Conservation (phyloP, 768 basidiomycete genomes). For the Agrocybe chaxingu region DNA sequence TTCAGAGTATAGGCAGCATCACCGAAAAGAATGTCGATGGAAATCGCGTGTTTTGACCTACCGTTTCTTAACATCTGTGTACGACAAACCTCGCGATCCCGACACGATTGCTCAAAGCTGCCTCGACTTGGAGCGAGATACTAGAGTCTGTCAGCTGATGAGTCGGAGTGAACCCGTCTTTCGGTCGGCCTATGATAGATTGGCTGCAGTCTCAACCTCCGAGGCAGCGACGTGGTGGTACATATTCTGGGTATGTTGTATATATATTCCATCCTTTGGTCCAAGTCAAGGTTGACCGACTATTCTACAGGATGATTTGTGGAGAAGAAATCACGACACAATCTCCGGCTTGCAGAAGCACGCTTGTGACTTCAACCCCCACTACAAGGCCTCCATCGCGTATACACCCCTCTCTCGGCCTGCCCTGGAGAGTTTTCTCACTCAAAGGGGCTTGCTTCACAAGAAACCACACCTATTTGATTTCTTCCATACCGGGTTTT, state of each 20-base stretch:
- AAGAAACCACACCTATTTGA: conserved; percentile 38
- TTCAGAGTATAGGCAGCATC: conserved; percentile 47
- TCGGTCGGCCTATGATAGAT: conserved; percentile 48
- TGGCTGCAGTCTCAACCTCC: conserved; percentile 43
- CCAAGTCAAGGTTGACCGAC: background rate
- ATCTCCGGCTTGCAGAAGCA: conserved; percentile 46
- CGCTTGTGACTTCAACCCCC: conserved; percentile 64
- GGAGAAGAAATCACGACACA: conserved; percentile 65
- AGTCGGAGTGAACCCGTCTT: conserved; percentile 42
- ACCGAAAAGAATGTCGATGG: conserved; percentile 41
- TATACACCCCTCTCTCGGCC: conserved; percentile 66
- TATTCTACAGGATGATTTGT: conserved; percentile 62
- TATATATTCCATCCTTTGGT: background rate
- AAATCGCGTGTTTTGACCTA: conserved; percentile 60
- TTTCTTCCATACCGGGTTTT: conserved; percentile 59
- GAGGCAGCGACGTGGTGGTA: conserved; percentile 72
- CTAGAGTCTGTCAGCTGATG: conserved; percentile 52
- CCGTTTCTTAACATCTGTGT: conserved; percentile 58
- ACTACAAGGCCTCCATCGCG: conserved; percentile 69
- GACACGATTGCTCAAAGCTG: conserved; percentile 40
- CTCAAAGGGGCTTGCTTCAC: conserved; percentile 56
- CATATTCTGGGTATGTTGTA: conserved; percentile 61
- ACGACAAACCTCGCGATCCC: conserved; percentile 49
- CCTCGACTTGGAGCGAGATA: conserved; percentile 48
- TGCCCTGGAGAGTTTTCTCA: conserved; percentile 61